Conservation (phyloP, 352 stramenopile species). For the Lagenidium giganteum region DNA sequence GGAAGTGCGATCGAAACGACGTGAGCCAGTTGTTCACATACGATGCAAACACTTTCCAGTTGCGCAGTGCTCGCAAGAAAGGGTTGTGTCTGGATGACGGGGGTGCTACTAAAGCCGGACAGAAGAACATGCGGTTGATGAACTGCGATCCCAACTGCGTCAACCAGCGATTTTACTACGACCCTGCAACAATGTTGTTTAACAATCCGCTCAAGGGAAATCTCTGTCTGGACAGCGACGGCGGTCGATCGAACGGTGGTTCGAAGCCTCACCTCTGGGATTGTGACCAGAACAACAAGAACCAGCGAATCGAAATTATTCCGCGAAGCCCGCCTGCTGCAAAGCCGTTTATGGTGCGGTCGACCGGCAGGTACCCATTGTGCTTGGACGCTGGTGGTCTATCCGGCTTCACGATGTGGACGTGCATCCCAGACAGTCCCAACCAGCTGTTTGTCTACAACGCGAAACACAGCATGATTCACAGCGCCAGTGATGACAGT, state of each 20-base stretch:
- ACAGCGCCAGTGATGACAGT: neutral
- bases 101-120: conserved; percentile 10
- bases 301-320: conserved; percentile 22
- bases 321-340: neutral
- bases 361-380: neutral
- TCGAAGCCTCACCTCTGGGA: conserved; percentile 8
- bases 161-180: conserved; percentile 31
- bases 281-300: conserved; percentile 18
- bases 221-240: conserved; percentile 21
- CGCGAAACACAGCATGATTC: neutral
- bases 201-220: neutral
- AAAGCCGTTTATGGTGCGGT: neutral
- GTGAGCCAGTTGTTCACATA: conserved; percentile 18
- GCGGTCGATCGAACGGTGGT: neutral
- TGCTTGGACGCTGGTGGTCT: conserved; percentile 3
- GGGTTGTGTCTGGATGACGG: conserved; percentile 29
- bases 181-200: neutral
- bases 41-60: conserved; percentile 13
- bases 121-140: conserved; percentile 16
- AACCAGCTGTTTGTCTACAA: conserved; percentile 4
- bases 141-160: conserved; percentile 12
- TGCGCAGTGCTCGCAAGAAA: conserved; percentile 16
- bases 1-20: neutral
- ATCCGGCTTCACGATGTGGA: neutral
- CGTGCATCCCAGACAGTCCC: conserved; percentile 1